These are phyloP conservation scores for Citrus unshiu DNA, from an alignment of 345 rosid genomes.

Conservation along the genomic window DNA sequence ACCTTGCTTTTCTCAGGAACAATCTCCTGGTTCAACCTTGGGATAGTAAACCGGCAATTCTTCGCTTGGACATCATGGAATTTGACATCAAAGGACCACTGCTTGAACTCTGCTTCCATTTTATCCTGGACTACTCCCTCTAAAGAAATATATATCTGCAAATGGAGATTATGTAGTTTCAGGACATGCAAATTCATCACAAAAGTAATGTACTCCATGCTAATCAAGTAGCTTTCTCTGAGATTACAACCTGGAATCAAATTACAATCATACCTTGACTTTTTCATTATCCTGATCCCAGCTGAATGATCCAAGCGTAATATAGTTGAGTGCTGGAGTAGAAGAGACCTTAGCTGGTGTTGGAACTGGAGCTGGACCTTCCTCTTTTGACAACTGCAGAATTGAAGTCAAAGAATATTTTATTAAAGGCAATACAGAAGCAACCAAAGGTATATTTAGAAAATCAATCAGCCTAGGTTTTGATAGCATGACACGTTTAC, in stretches of 20 bases:
- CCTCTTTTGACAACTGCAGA: slow-evolving; percentile 35
- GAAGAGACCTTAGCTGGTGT: slow-evolving; percentile 39
- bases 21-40: slow-evolving; percentile 73
- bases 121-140: slow-evolving; percentile 82
- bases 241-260: neutral
- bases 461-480: neutral
- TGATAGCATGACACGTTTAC: neutral
- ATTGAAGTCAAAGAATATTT: neutral
- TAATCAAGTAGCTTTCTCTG: neutral
- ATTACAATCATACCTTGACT: slow-evolving; percentile 62
- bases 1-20: slow-evolving; percentile 78
- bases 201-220: neutral
- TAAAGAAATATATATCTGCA: slow-evolving; percentile 67
- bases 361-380: slow-evolving; percentile 30
- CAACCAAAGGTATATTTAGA: too few relatives aligned
- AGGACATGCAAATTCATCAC: neutral
- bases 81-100: slow-evolving; percentile 61
- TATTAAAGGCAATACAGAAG: neutral
- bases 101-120: slow-evolving; percentile 62
- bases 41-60: slow-evolving; percentile 66
- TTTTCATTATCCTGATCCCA: slow-evolving; percentile 97
- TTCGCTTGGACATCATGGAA: slow-evolving; percentile 81
- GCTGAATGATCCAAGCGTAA: slow-evolving; percentile 73
- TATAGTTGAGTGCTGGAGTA: slow-evolving; percentile 36
- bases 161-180: neutral